Conservation (phyloP, 768 basidiomycete species). For the Mrakia gelida region DNA sequence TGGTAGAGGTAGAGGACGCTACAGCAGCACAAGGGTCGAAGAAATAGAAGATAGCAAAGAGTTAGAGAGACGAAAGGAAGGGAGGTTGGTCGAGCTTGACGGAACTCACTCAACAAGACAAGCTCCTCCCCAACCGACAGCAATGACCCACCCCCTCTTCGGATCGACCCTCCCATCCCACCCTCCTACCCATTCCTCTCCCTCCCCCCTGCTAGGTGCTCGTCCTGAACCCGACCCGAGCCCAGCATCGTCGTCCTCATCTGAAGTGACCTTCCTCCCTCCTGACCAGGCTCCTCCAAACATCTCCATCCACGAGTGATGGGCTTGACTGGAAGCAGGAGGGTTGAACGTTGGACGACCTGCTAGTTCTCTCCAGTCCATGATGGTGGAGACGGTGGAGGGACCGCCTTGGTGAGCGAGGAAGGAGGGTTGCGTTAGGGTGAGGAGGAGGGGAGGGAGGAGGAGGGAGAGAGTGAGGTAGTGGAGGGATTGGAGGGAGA, state of each 20-base stretch:
- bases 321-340: not conserved
- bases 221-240: constrained; percentile 20
- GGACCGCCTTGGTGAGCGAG: constrained; percentile 44
- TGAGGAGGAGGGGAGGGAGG: constrained; percentile 67
- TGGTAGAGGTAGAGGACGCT: constrained; percentile 78
- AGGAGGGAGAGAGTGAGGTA: constrained; percentile 82
- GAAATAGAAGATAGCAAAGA: not conserved
- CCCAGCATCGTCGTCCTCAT: constrained; percentile 41
- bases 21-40: not conserved
- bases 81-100: not conserved
- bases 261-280: constrained; percentile 66
- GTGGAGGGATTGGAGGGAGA: constrained; percentile 87
- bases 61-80: too few relatives aligned
- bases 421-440: constrained; percentile 42
- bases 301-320: constrained; percentile 53
- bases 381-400: constrained; percentile 64
- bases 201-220: not conserved
- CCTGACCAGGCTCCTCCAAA: constrained; percentile 75
- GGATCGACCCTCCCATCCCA: constrained; percentile 55
- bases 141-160: constrained; percentile 84
- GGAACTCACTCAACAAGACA: constrained; percentile 75
- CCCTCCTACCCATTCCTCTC: constrained; percentile 15
- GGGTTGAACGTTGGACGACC: constrained; percentile 63
- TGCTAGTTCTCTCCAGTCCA: constrained; percentile 98
- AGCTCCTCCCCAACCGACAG: constrained; percentile 75